These are phyloP conservation scores for Thielaviopsis populi DNA, from an alignment of 2,329 filamentous ascomycete genomes.

Conservation along the genomic window DNA sequence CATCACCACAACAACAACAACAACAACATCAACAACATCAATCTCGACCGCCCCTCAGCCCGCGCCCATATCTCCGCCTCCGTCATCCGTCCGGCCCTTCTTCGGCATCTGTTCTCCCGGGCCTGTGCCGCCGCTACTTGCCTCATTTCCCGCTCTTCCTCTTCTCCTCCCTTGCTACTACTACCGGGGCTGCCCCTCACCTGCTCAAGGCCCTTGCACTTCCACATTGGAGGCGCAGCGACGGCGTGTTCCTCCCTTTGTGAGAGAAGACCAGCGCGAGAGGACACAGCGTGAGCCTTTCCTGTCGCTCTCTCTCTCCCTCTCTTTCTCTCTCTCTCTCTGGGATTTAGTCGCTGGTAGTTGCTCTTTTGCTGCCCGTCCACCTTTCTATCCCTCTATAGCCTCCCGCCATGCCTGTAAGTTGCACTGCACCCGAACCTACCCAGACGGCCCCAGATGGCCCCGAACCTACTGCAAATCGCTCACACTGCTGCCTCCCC, in stretches of 20 bases:
- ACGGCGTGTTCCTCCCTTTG: background rate
- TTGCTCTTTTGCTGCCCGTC: background rate
- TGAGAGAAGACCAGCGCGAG: background rate
- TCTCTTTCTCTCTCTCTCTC: background rate
- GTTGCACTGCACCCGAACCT: too few relatives aligned
- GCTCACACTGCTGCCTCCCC: background rate
- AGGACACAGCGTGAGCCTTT: too few relatives aligned
- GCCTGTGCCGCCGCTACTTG: background rate
- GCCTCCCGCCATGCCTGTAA: background rate
- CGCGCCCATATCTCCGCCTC: background rate
- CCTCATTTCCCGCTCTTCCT: background rate
- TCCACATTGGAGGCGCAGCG: background rate
- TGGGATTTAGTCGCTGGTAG: background rate
- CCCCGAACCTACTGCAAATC: too few relatives aligned
- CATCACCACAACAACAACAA: background rate
- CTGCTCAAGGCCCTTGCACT: background rate
- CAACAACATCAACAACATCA: too few relatives aligned
- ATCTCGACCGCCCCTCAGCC: background rate
- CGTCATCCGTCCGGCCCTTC: background rate
- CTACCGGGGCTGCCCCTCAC: background rate
- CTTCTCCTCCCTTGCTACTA: background rate
- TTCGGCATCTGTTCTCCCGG: background rate
- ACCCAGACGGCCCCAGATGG: too few relatives aligned
- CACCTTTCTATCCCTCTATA: background rate
- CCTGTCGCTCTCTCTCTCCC: too few relatives aligned